A percentile compares a stretch with the other conserved stretches of the same genome.
Conservation (phyloP, 371 early-diverging fungal genomes). For the Mucor racemosus region DNA sequence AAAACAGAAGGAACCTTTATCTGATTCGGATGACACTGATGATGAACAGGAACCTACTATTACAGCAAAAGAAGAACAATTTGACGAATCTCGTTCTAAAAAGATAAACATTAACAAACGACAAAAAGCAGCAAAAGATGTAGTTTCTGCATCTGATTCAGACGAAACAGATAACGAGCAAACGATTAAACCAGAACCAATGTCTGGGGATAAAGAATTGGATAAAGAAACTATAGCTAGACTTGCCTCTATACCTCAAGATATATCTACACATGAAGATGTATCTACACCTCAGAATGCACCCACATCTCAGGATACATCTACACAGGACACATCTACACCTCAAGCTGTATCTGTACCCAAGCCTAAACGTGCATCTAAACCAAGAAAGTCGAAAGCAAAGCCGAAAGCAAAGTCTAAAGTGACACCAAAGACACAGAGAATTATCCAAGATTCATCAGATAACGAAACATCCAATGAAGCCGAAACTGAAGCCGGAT, state of each 20-base stretch:
- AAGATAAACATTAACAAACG: background rate
- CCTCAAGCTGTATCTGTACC: too few species aligned
- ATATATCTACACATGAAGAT: too few species aligned
- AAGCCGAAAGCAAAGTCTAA: background rate
- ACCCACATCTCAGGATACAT: background rate
- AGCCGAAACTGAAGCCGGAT: background rate
- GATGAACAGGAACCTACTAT: background rate
- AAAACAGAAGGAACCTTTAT: background rate
- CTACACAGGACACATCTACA: too few species aligned
- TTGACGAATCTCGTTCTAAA: too few species aligned
- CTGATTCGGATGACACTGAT: slow-evolving; percentile 20
- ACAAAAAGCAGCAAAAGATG: background rate
- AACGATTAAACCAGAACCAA: background rate
- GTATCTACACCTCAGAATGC: background rate
- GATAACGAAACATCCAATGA: background rate
- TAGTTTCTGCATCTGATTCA: slow-evolving; percentile 2
- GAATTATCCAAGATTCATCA: background rate
- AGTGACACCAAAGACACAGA: background rate
- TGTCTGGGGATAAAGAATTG: background rate
- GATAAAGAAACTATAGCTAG: background rate
- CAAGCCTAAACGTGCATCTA: too few species aligned
- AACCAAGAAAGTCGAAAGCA: background rate
- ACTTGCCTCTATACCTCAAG: too few species aligned
- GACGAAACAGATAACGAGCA: slow-evolving; percentile 15
- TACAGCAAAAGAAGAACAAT: background rate